Percentiles rank a stretch among this genome's conserved stretches.
These are phyloP conservation scores for Xylariales sp. DNA, from an alignment of 2,329 filamentous ascomycete genomes.

Conservation along the genomic window DNA sequence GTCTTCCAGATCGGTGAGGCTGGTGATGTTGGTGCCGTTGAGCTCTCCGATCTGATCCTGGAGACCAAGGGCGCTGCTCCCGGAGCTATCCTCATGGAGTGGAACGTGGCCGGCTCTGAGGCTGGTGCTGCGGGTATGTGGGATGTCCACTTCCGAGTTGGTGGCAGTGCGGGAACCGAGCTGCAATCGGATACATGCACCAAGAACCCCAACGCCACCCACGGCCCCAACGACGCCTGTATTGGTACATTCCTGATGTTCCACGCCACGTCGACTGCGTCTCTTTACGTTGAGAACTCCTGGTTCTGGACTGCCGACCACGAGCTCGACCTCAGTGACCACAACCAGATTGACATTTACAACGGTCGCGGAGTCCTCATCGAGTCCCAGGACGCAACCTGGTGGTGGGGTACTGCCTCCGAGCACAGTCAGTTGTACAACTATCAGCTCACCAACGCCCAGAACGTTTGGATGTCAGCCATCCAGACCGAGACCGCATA, in stretches of 20 bases:
- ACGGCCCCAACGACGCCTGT: constrained; percentile 62
- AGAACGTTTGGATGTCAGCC: constrained; percentile 74
- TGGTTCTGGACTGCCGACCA: constrained; percentile 93
- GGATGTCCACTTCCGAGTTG: constrained; percentile 95
- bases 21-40: constrained; percentile 74
- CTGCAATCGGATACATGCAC: constrained; percentile 75
- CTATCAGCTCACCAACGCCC: constrained; percentile 76
- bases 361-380: constrained; percentile 81
- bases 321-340: constrained; percentile 71
- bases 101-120: constrained; percentile 70
- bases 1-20: constrained; percentile 79
- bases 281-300: constrained; percentile 79
- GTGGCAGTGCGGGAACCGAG: constrained; percentile 77
- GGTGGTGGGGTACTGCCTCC: constrained; percentile 74
- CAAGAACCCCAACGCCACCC: constrained; percentile 65
- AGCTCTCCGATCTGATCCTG: constrained; percentile 85
- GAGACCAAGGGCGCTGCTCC: constrained; percentile 78
- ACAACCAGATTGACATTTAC: constrained; percentile 81
- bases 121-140: constrained; percentile 77
- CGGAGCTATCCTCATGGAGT: constrained; percentile 86
- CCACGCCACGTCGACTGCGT: constrained; percentile 58
- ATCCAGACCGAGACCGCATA: constrained; percentile 91
- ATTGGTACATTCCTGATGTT: constrained; percentile 69
- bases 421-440: constrained; percentile 70
- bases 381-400: constrained; percentile 72